Evolutionary conservation across 1,284 basidiomycete genomes (phyloP), one percentile per base, ranked within the genome.

Genomic region (Sanguinoderma infundibulare): DNA sequence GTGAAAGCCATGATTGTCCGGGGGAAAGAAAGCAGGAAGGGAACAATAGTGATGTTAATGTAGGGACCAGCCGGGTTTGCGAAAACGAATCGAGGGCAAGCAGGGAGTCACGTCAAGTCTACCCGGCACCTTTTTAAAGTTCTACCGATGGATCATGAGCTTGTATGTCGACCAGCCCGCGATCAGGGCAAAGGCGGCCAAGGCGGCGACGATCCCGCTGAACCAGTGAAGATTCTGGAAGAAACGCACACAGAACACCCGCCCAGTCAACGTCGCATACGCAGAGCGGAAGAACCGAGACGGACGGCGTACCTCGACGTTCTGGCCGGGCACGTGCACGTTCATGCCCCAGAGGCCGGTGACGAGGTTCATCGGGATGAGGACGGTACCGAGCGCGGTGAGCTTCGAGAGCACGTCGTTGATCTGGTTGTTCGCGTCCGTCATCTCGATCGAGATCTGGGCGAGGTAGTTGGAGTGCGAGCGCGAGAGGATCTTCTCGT

Each of bases 381-480:
- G 89, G 4, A 99, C 90, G 0, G 98, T 98, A 87, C 98, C 98
- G 40, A 99, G 84, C 8, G 98, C 98, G 0, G 98, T 99, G 63
- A 99, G 83, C 81, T 98, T 98, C n/a, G 93, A 95, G 5, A 99
- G 86, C 3, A 99, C 97, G 74, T 99, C 96, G 78, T 99, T 99
- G 80, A 98, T 99, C 79, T 98, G 96, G 77, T 99, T 99, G 80
- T 99, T 99, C 56, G 98, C 98, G 73, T 99, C 97, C 34, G 97
- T 98, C 96, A 98, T 98, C 79, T 98, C 96, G 77, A 98, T 98
- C 42, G 94, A 96, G 70, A 98, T 98, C 73, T 98, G 96, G 1
- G 96, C 96, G 57, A 98, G 89, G 79, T 98, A 99, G 76, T 99
- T 99, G n/a, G 96, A 98, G 78, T 99, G 97, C 44, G 97, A 98